Evolutionary conservation across 805 yeast genomes (phyloP).

Genomic region (Candida boidinii): DNA sequence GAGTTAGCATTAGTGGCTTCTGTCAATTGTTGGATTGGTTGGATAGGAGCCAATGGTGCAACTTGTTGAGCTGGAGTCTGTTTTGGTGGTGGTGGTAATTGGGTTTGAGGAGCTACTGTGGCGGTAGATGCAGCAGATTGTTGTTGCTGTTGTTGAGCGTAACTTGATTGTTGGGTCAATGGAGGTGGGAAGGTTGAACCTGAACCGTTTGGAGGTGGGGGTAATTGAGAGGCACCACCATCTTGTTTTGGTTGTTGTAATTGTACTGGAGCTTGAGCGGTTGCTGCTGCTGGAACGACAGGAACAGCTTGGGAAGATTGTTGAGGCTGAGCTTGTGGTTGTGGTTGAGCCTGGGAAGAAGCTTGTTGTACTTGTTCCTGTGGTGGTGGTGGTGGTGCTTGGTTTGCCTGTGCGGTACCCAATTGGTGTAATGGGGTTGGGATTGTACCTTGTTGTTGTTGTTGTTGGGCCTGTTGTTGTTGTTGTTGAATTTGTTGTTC

Average conservation of each 20-base stretch:
- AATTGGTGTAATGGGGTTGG: slow-evolving; percentile 20
- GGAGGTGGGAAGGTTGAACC: slow-evolving; percentile 3
- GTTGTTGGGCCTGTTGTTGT: slow-evolving; percentile 24
- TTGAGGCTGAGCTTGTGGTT: slow-evolving; percentile 3
- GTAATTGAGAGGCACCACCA: slow-evolving; percentile 10
- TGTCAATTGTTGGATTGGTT: slow-evolving; percentile 1
- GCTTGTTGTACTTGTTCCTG: slow-evolving; percentile 10
- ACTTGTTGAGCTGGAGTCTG: background rate
- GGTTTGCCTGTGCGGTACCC: no score
- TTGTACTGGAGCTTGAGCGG: slow-evolving; percentile 3
- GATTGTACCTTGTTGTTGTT: slow-evolving; percentile 18
- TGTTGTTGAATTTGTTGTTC: slow-evolving; percentile 30
- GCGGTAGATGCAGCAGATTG: slow-evolving; percentile 7
- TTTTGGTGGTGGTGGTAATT: background rate
- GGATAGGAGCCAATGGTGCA: slow-evolving; percentile 2
- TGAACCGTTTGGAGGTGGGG: slow-evolving; percentile 9
- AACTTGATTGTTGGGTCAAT: slow-evolving; percentile 4
- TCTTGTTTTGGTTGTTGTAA: slow-evolving; percentile 12
- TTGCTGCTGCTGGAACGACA: background rate
- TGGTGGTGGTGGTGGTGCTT: slow-evolving; percentile 14
- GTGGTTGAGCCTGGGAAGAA: slow-evolving; percentile 2
- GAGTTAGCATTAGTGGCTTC: slow-evolving; percentile 14
- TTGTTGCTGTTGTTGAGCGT: slow-evolving; percentile 11
- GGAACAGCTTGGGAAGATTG: slow-evolving; percentile 3
- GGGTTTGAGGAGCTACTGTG: slow-evolving; percentile 2